Evolutionary conservation across 1,139 yeast genomes (phyloP), one percentile per base, ranked within the genome.

Genomic region (Yamadazyma triangularis): DNA sequence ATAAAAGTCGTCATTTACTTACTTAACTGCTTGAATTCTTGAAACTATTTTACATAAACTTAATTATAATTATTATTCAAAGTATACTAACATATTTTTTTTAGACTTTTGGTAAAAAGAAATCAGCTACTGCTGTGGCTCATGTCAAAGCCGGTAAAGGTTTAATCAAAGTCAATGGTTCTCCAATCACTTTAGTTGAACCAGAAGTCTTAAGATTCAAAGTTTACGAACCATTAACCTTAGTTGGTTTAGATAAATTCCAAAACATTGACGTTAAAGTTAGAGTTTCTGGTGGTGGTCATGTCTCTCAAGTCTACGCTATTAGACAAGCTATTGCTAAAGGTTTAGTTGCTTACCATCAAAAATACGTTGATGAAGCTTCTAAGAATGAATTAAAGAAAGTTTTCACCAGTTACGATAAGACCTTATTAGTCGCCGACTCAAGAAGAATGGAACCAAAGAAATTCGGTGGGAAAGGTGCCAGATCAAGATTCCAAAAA

Each of bases 391-490:
- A 91, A 78, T 83, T 91, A 71, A 91, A 93, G 95, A 89, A 88
- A 80, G 81, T 94, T 60, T 87, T 88, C 74, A 79, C 93, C 52
- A 70, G 95, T 62, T 93, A 89, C 83, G 98, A 91, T 91, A 89
- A 96, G 79, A 88, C 98, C 70, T 83, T 91, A 71, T 85, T 91
- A 74, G 93, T 91, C 72, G 98, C 99, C 60, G 99, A 91, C 73
- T 79, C 97, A 62, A 88, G 98, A 85, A 91, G 95, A 83, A 83
- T 89, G 83, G 99, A 91, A 80, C 99, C 99, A 83, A 91, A 91
- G 96, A 91, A 91, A 81, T 91, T 89, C 79, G 98, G 98, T 81
- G 98, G 98, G 82, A 95, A 94, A 76, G 98, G 98, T 87, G 98
- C 98, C 77, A 91, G 98, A 79, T 93, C 98, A 69, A 89, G 97